These are phyloP conservation scores for Pythium angustatum DNA, from an alignment of 352 stramenopile genomes.

Conservation along the genomic window DNA sequence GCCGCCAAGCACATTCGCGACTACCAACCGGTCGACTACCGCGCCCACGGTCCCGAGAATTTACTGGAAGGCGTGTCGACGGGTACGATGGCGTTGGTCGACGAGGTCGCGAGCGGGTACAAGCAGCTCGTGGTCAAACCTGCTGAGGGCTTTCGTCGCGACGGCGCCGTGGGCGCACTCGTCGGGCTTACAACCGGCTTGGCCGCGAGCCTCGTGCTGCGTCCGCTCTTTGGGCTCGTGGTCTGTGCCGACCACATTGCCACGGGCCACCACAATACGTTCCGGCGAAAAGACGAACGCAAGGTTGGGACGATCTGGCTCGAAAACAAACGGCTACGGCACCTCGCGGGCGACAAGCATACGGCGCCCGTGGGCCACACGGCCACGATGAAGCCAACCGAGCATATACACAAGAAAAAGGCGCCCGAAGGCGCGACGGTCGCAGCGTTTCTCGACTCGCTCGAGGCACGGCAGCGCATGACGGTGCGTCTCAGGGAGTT, in stretches of 20 bases:
- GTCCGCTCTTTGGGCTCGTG: conserved; percentile 51
- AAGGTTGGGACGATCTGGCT: conserved; percentile 52
- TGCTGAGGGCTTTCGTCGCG: conserved; percentile 53
- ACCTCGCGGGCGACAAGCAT: conserved; percentile 36
- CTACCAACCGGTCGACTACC: conserved; percentile 66
- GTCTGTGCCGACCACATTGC: conserved; percentile 68
- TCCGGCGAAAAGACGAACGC: conserved; percentile 39
- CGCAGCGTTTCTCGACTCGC: too few relatives aligned
- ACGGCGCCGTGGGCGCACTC: conserved; percentile 58
- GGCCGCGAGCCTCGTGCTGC: conserved; percentile 44
- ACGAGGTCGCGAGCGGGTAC: conserved; percentile 60
- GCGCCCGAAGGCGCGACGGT: too few relatives aligned
- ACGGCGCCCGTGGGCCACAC: conserved; percentile 49
- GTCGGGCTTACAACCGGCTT: conserved; percentile 65
- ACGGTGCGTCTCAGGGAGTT: too few relatives aligned
- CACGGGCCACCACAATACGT: conserved; percentile 60
- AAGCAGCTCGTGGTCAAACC: conserved; percentile 67
- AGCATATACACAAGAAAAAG: too few relatives aligned
- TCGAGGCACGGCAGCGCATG: too few relatives aligned
- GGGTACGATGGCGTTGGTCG: conserved; percentile 55
- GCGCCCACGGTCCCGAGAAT: conserved; percentile 52
- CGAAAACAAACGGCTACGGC: conserved; percentile 43
- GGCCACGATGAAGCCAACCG: conserved; percentile 52
- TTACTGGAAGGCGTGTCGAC: conserved; percentile 47
- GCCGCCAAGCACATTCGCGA: conserved; percentile 48